Percentiles rank a stretch among this genome's conserved stretches.
Evolutionary conservation across 768 basidiomycete genomes (phyloP).

Genomic region (Leccinum fibrillosum): DNA sequence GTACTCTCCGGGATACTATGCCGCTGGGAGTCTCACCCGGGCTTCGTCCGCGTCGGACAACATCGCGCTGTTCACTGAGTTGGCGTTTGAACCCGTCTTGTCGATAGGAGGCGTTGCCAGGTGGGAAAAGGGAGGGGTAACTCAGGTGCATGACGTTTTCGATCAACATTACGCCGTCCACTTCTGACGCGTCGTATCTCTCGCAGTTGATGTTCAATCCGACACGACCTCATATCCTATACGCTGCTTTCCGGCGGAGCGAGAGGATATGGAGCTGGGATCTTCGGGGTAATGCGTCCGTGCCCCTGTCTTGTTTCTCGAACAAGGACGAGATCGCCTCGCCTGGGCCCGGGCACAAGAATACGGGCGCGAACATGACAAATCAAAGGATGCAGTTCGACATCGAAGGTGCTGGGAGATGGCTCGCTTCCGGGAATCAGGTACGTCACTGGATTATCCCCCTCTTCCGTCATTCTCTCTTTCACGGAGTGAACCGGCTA

Average conservation of each 20-base stretch:
- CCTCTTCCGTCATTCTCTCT: background rate
- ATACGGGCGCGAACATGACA: constrained; percentile 37
- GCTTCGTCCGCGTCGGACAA: constrained; percentile 45
- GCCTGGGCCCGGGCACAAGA: background rate
- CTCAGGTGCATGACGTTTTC: constrained; percentile 41
- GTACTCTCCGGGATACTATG: constrained; percentile 62
- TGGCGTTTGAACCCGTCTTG: constrained; percentile 51
- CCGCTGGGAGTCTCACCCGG: constrained; percentile 71
- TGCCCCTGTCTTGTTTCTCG: constrained; percentile 38
- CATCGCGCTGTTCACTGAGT: constrained; percentile 66
- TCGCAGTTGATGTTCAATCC: constrained; percentile 77
- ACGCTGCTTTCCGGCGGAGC: constrained; percentile 69
- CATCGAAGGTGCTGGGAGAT: constrained; percentile 63
- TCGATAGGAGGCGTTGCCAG: constrained; percentile 57
- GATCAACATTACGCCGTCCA: background rate
- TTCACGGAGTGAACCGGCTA: background rate
- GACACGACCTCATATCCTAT: constrained; percentile 63
- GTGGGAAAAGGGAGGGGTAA: constrained; percentile 36
- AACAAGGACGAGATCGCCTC: background rate
- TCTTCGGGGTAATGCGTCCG: constrained; percentile 53
- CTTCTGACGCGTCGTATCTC: background rate
- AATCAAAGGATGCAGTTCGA: constrained; percentile 84
- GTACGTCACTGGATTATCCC: constrained; percentile 35
- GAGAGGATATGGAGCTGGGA: constrained; percentile 74
- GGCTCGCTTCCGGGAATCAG: constrained; percentile 65